Evolutionary conservation across 225 moss, liverwort and hornwort genomes (phyloP), one percentile per base, ranked within the genome.

Genomic region (Marchantia polymorpha): DNA sequence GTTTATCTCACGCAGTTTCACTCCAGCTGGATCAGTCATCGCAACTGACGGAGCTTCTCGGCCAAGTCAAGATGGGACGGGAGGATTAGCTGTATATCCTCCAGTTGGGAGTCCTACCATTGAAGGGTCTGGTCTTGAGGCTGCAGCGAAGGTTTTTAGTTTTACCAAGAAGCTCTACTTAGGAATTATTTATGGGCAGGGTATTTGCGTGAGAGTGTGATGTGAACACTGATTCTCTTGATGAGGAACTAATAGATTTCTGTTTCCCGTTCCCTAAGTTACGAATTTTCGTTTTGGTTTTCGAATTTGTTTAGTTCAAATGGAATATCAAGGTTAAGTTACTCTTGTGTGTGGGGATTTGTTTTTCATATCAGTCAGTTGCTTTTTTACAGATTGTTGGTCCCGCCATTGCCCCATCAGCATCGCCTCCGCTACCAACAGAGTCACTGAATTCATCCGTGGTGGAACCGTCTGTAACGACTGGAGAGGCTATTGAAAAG

Each of bases 401-500:
- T 68, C 55, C 83, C 29, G 83, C 82, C 22, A 81, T 83, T 85
- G 83, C 76, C 78, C 85, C 84, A n/a, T 74, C 91, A 65, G 74
- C 89, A 20, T 78, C 92, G 75, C 85, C 92, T 51, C 82, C 90
- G 22, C 79, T 80, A 77, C 78, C 84, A 23, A 82, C 80, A 51
- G 95, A 95, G 74, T 88, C 89, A 65, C 79, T 88, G 74, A 86
- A 82, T 65, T 74, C 83, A 61, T 47, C 91, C 79, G 72, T 75
- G 76, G 85, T 85, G 64, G 95, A 95, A 47, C 90, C 89, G 75
- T 91, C 92, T 8, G 71, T 93, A 50, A 89, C 81, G 25, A 93
- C 93, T 67, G 93, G 95, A 80, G 95, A 95, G 75, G 93, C 90
- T 61, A 86, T 95, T 80, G 93, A 95, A 55, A 93, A 91, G 84